A percentile compares a stretch with the other conserved stretches of the same genome.
Conservation (phyloP, 805 yeast species). For the Henningerozyma blattae region DNA sequence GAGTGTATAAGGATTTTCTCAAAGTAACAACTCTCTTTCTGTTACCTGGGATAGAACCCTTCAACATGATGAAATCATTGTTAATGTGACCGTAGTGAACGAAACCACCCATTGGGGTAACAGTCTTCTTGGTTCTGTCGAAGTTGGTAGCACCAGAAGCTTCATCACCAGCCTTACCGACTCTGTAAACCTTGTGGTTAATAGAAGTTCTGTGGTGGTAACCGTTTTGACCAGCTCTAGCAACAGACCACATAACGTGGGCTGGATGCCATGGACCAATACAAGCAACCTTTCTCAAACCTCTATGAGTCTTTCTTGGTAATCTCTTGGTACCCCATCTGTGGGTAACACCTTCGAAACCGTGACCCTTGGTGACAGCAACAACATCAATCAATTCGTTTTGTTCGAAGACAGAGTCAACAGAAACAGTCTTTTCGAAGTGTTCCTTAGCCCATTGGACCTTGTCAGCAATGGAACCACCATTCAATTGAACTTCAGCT, state of each 20-base stretch:
- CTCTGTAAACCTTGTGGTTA: conserved; percentile 99
- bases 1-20: conserved; percentile 96
- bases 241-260: conserved; percentile 99
- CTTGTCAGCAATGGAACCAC: conserved; percentile 97
- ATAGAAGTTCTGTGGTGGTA: conserved; percentile 99
- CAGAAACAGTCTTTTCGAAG: conserved; percentile 97
- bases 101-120: conserved; percentile 99
- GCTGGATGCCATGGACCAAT: conserved; percentile 99
- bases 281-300: conserved; percentile 99
- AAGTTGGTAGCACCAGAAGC: conserved; percentile 90
- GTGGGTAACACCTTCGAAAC: conserved; percentile 99
- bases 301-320: conserved; percentile 99
- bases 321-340: conserved; percentile 99
- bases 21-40: conserved; percentile 98
- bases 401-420: conserved; percentile 94
- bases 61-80: conserved; percentile 94
- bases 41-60: conserved; percentile 99
- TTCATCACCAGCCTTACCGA: conserved; percentile 94
- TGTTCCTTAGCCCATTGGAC: conserved; percentile 98
- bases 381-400: conserved; percentile 97
- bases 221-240: conserved; percentile 99
- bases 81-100: conserved; percentile 97
- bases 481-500: conserved; percentile 99
- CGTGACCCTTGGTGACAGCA: conserved; percentile 99
- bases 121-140: conserved; percentile 99